Evolutionary conservation across 495 filamentous ascomycete genomes (phyloP), one percentile per base, ranked within the genome.

Genomic region (Daldinia decipiens): DNA sequence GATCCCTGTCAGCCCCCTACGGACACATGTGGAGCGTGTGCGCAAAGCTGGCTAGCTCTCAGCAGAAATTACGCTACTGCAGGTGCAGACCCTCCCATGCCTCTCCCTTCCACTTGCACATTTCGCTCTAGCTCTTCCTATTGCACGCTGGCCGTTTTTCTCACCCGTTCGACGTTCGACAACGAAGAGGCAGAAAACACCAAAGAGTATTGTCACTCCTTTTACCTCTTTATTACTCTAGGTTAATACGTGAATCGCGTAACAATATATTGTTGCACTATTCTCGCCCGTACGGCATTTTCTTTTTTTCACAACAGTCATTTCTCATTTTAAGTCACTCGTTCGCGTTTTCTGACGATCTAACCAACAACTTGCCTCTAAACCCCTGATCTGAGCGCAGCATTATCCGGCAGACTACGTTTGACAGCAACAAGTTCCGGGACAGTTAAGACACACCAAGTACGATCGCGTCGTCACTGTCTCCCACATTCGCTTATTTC

Each of bases 341-440:
- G 62, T 71, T 77, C 70, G 55, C 19, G 61, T 74, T 64, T 26
- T 51, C 38, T 17, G 27, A 52, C 55, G 54, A 62, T 59, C 67
- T 67, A 73, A 70, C 73, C 70, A 74, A 62, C 26, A 2, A 61
- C 59, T 61, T 63, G 58, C 64, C 65, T 43, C 51, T 50, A 52
- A 52, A 36, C 74, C 70, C 72, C 72, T 75, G 74, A 77, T 77
- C 74, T 66, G 69, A 77, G 69, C 69, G 72, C 56, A 74, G 71
- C 70, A 73, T 73, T 69, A 66, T 70, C 58, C 70, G 69, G 70
- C 75, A 62, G 67, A 65, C 62, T 68, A 76, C 65, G 69, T 72
- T 66, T 74, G 63, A 74, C 71, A 65, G n/a, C 59, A 70, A 57
- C 53, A 67, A 60, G 24, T 50, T 67, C 66, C 57, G 66, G 71